phyloP scores from a whole-genome alignment of 805 yeast species.

The Maudiozyma serrabonitensis region DNA sequence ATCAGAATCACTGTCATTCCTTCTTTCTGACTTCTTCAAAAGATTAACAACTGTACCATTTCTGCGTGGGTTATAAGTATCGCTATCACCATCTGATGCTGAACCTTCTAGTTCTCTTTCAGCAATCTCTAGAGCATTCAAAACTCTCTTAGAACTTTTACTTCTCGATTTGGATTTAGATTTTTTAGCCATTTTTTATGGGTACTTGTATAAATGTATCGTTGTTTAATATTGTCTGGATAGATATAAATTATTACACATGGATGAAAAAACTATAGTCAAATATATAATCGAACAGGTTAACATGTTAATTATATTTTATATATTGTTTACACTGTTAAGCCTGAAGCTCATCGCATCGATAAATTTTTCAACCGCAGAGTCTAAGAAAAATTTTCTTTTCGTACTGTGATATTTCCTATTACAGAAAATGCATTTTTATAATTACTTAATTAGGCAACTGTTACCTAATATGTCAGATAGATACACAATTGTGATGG shows the following conservation, averaged over 20 bases:
- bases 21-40: conserved; percentile 15
- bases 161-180: conserved; percentile 22
- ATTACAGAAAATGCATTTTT: neutral
- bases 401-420: neutral
- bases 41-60: conserved; percentile 34
- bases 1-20: conserved; percentile 13
- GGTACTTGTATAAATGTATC: too few species aligned
- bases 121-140: conserved; percentile 45
- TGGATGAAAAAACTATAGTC: neutral
- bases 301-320: neutral
- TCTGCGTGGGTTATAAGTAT: conserved; percentile 18
- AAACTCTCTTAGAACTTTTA: conserved; percentile 30
- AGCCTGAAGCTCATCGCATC: conserved; percentile 5
- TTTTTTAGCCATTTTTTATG: conserved; percentile 18
- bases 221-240: too few species aligned
- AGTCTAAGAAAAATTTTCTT: neutral
- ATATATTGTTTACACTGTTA: neutral
- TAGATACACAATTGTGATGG: neutral
- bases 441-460: neutral
- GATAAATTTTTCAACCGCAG: conserved; percentile 1
- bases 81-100: conserved; percentile 27
- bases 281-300: neutral
- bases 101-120: conserved; percentile 30
- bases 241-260: too few species aligned
- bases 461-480: neutral